A percentile compares a stretch with the other conserved stretches of the same genome.
phyloP scores from a whole-genome alignment of 345 rosid species.

The Citrus sp. region DNA sequence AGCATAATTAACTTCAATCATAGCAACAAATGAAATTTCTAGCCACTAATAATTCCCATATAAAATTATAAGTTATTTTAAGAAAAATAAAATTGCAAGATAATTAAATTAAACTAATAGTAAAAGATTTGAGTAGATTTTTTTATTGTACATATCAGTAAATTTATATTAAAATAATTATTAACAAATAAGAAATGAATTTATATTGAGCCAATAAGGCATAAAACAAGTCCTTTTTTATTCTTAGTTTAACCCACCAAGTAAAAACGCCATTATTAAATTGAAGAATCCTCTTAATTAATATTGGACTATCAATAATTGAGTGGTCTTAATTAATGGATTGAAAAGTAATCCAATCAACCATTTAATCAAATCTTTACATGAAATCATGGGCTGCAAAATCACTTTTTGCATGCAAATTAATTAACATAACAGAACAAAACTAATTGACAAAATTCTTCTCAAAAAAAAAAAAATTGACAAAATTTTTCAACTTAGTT shows the following conservation, averaged over 20 bases:
- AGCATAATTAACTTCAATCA: neutral
- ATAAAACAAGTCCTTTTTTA: neutral
- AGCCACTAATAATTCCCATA: neutral
- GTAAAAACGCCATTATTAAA: neutral
- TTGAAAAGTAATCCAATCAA: neutral
- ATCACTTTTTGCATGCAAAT: neutral
- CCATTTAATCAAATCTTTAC: neutral
- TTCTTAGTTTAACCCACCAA: neutral
- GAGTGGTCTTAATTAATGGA: neutral
- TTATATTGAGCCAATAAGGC: too few species aligned
- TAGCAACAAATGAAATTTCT: neutral
- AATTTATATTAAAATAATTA: too few species aligned
- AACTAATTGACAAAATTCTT: neutral
- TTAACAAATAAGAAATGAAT: too few species aligned
- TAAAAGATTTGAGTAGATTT: too few species aligned
- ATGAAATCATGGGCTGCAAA: neutral
- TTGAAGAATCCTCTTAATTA: neutral
- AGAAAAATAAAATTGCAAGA: neutral
- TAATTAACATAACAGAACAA: neutral
- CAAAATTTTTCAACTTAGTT: neutral
- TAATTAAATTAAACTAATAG: neutral
- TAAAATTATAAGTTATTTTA: too few species aligned
- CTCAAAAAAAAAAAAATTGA: too few species aligned
- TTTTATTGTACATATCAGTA: too few species aligned
- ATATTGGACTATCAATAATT: neutral